phyloP scores from a whole-genome alignment of 108 stramenopile species.

The Skeletonema costatum region DNA sequence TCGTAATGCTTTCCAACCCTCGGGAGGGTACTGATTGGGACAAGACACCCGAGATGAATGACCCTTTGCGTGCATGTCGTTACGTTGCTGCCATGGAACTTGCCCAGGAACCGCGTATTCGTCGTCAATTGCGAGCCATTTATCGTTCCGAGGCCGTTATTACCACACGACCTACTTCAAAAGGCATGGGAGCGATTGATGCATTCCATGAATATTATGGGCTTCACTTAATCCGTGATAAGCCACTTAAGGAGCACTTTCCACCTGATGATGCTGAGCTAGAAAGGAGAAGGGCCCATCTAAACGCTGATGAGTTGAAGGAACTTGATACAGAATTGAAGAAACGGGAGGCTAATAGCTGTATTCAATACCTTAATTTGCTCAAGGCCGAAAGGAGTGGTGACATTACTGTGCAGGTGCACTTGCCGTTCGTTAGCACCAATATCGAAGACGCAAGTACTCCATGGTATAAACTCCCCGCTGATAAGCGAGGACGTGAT shows the following conservation, averaged over 20 bases:
- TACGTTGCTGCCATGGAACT: conserved; percentile 91
- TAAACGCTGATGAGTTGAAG: conserved; percentile 62
- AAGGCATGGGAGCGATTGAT: conserved; percentile 79
- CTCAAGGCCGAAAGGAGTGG: conserved; percentile 84
- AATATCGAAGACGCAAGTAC: conserved; percentile 29
- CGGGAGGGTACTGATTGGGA: conserved; percentile 51
- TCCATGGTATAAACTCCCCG: conserved; percentile 60
- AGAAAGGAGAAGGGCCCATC: conserved; percentile 45
- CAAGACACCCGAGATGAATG: conserved; percentile 51
- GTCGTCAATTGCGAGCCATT: conserved; percentile 65
- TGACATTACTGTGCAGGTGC: conserved; percentile 65
- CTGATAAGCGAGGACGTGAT: conserved; percentile 59
- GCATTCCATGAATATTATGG: conserved; percentile 89
- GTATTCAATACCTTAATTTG: conserved; percentile 81
- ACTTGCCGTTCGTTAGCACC: conserved; percentile 58
- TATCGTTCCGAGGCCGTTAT: conserved; percentile 70
- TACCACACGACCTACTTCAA: conserved; percentile 82
- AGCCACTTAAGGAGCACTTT: conserved; percentile 84
- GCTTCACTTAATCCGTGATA: conserved; percentile 78
- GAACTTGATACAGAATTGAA: conserved; percentile 73
- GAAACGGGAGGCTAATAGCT: conserved; percentile 62
- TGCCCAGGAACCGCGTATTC: conserved; percentile 86
- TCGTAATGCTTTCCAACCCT: conserved; percentile 69
- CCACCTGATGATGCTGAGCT: conserved; percentile 65
- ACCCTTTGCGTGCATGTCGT: conserved; percentile 79